A percentile compares a stretch with the other conserved stretches of the same genome.
Conservation (phyloP, 495 filamentous ascomycete species). For the Talaromyces ruber region DNA sequence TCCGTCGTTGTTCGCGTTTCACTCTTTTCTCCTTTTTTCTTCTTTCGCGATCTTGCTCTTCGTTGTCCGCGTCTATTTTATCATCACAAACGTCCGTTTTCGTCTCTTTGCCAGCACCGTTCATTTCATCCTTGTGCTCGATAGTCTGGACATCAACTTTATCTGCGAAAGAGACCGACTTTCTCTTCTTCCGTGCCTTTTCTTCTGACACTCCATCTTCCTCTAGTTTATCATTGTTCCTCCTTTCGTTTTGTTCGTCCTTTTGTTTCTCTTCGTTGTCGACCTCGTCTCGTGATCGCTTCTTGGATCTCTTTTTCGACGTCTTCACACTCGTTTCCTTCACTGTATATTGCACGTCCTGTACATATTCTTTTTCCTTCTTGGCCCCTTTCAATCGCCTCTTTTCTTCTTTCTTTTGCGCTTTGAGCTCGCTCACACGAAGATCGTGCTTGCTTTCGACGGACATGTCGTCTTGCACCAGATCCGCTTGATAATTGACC, state of each 20-base stretch:
- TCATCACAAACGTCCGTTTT: slow-evolving; percentile 35
- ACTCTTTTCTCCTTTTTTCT: slow-evolving; percentile 29
- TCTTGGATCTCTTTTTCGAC: slow-evolving; percentile 10
- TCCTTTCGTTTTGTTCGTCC: background rate
- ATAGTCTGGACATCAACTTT: slow-evolving; percentile 12
- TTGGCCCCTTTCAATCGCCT: slow-evolving; percentile 9
- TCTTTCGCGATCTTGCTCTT: slow-evolving; percentile 19
- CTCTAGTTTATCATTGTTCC: background rate
- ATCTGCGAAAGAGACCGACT: slow-evolving; percentile 71
- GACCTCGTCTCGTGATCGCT: background rate
- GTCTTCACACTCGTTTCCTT: slow-evolving; percentile 10
- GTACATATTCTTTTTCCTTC: slow-evolving; percentile 6
- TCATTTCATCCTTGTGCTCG: slow-evolving; percentile 45
- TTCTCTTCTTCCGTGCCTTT: slow-evolving; percentile 29
- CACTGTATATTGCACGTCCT: slow-evolving; percentile 21
- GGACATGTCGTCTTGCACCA: slow-evolving; percentile 6
- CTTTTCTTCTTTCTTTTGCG: slow-evolving; percentile 13
- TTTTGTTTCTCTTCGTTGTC: background rate
- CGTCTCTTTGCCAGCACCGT: background rate
- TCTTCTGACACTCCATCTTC: background rate
- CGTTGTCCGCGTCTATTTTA: slow-evolving; percentile 15
- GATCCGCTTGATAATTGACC: background rate
- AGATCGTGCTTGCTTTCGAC: slow-evolving; percentile 13
- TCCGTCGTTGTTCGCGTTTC: slow-evolving; percentile 20
- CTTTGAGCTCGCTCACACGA: slow-evolving; percentile 17